A percentile compares a stretch with the other conserved stretches of the same genome.
Evolutionary conservation across 2,329 filamentous ascomycete species (phyloP).

Genomic region (Colletotrichum somersetense): DNA sequence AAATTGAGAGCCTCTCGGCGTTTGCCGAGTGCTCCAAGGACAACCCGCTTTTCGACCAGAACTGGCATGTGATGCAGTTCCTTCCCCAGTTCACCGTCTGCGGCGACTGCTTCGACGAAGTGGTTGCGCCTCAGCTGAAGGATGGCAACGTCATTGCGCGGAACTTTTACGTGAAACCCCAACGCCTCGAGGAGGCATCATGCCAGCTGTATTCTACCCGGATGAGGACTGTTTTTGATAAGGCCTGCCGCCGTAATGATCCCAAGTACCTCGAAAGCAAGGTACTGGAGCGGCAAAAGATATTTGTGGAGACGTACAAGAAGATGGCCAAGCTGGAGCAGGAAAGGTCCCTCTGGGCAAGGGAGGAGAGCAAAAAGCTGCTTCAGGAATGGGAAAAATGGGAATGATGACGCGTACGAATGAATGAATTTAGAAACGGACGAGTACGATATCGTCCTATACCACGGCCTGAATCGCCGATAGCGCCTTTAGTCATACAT

Average conservation of each 20-base stretch:
- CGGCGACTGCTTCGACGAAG: slow-evolving; percentile 85
- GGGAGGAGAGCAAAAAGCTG: slow-evolving; percentile 61
- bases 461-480: slow-evolving; percentile 26
- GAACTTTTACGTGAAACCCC: slow-evolving; percentile 73
- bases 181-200: slow-evolving; percentile 65
- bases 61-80: slow-evolving; percentile 83
- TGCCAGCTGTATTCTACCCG: slow-evolving; percentile 86
- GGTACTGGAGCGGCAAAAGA: slow-evolving; percentile 69
- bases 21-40: slow-evolving; percentile 75
- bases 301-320: slow-evolving; percentile 71
- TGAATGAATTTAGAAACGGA: slow-evolving; percentile 40
- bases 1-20: slow-evolving; percentile 69
- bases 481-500: slow-evolving; percentile 16
- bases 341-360: slow-evolving; percentile 53
- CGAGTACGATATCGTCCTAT: slow-evolving; percentile 31
- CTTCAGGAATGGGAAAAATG: slow-evolving; percentile 69
- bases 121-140: slow-evolving; percentile 77
- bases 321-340: slow-evolving; percentile 61
- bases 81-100: slow-evolving; percentile 87
- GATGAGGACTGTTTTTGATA: slow-evolving; percentile 81
- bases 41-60: slow-evolving; percentile 68
- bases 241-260: slow-evolving; percentile 76
- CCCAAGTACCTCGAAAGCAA: slow-evolving; percentile 70
- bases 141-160: slow-evolving; percentile 68
- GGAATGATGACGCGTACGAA: slow-evolving; percentile 58